Base-by-base conservation (phyloP, 2,329 filamentous ascomycete species). In the Hypoxylon sp. region DNA sequence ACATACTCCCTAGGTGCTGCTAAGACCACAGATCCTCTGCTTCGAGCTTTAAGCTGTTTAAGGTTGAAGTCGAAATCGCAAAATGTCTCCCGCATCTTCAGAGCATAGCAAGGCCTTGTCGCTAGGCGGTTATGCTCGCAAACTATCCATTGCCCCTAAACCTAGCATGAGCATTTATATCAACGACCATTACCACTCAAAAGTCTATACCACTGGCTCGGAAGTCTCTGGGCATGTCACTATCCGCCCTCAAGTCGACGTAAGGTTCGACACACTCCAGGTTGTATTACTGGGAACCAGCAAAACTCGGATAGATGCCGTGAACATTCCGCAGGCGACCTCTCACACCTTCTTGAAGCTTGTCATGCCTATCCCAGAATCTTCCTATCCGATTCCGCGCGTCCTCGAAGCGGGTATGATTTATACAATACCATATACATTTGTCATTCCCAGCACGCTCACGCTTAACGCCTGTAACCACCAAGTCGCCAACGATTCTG, bases 391-490 rank as follows among this genome's bases (percentile, higher is more conserved):
- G 1, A 76, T 78, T 6, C 79, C 82, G 19, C 79, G 82, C 35
- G 73, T 87, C 31, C 84, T 88, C 65, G 79, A 84, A 75, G 79
- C 82, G n/a, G 85, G 82, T 1, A 76, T 76, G 69, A 81, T 80
- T 27, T 86, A 87, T 76, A 81, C 74, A 13, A 76, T 89, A 24
- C 87, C 87, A n/a, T 87, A 89, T 79, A 78, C 87, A 78, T 89
- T 89, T 70, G 83, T 89, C 64, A 82, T 89, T 15, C 87, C 87
- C 17, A 80, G 81, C 70, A 83, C 88, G 59, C 83, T 89, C 65
- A 88, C 87, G 17, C 80, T 88, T 54, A 83, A 82, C 65, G 86
- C 87, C 17, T 89, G 87, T 80, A 84, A 79, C 72, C 87, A 89
- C 78, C 72, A 76, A 29, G 81, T 83, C 59, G 78, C 80, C 44